These are phyloP conservation scores for Didymella arachidicola DNA, from an alignment of 2,329 filamentous ascomycete genomes.

Conservation along the genomic window DNA sequence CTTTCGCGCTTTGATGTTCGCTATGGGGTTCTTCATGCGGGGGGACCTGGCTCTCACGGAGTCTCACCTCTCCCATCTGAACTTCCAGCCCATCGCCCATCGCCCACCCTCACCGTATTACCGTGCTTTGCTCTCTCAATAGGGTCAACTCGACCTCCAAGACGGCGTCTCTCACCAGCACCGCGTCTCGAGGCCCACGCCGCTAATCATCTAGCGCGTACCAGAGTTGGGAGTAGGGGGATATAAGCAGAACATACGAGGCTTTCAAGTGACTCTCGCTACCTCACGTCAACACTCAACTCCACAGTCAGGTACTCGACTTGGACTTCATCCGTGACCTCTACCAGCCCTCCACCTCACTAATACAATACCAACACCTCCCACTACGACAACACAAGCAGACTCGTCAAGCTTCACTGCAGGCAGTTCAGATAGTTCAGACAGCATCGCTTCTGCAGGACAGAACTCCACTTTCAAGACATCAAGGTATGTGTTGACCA, in stretches of 20 bases:
- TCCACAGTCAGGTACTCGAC: conserved; percentile 13
- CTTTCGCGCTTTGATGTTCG: neutral
- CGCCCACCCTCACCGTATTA: neutral
- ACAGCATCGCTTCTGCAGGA: conserved; percentile 29
- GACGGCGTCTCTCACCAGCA: conserved; percentile 19
- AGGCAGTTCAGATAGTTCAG: conserved; percentile 28
- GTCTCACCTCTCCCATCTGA: conserved; percentile 5
- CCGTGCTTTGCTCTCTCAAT: neutral
- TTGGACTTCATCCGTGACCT: conserved; percentile 6
- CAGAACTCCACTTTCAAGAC: conserved; percentile 10
- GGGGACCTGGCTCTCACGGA: neutral
- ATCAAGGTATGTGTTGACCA: conserved; percentile 7
- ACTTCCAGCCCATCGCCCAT: neutral
- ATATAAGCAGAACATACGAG: conserved; percentile 28
- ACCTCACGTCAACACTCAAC: conserved; percentile 23
- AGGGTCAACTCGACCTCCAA: neutral
- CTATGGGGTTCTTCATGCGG: neutral
- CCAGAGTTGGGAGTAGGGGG: neutral
- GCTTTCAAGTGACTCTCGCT: conserved; percentile 23
- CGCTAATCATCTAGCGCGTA: conserved; percentile 5
- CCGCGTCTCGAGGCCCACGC: neutral
- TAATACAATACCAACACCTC: neutral
- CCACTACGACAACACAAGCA: conserved; percentile 18
- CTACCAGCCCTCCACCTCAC: conserved; percentile 6
- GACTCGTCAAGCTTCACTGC: conserved; percentile 25